Percentiles rank a stretch among this genome's conserved stretches.
These are phyloP conservation scores for Sarcodon aspratus DNA, from an alignment of 768 basidiomycete genomes.

Conservation along the genomic window DNA sequence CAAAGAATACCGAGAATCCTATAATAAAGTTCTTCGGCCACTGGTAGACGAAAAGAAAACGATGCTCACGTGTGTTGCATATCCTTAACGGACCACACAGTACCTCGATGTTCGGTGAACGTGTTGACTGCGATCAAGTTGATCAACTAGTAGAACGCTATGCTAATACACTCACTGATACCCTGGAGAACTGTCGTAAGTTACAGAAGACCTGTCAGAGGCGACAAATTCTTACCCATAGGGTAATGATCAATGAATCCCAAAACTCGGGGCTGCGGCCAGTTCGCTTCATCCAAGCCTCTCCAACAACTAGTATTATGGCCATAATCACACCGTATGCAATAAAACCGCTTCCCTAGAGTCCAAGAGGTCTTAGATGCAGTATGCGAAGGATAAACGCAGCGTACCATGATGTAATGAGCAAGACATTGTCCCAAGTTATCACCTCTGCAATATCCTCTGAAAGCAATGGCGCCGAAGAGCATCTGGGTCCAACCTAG, in stretches of 20 bases:
- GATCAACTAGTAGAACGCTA: not conserved
- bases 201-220: not conserved
- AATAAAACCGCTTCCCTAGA: conserved; percentile 75
- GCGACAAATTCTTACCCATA: conserved; percentile 31
- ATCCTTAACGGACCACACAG: conserved; percentile 79
- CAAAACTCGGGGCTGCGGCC: conserved; percentile 77
- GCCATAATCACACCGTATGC: conserved; percentile 78
- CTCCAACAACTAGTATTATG: conserved; percentile 66
- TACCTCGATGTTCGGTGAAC: conserved; percentile 83
- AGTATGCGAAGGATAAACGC: not conserved
- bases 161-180: conserved; percentile 31
- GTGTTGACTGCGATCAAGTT: conserved; percentile 54
- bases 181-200: conserved; percentile 25
- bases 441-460: conserved; percentile 73
- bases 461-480: conserved; percentile 66
- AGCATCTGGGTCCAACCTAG: conserved; percentile 86
- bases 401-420: conserved; percentile 66
- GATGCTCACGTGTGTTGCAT: conserved; percentile 82
- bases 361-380: not conserved
- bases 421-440: conserved; percentile 79
- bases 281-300: conserved; percentile 61
- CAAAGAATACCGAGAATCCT: conserved; percentile 69
- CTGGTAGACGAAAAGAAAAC: not conserved
- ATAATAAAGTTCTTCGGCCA: conserved; percentile 1
- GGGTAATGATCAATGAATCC: conserved; percentile 59